Base-by-base conservation (phyloP, 805 yeast genomes). In the Metschnikowia rubicola region DNA sequence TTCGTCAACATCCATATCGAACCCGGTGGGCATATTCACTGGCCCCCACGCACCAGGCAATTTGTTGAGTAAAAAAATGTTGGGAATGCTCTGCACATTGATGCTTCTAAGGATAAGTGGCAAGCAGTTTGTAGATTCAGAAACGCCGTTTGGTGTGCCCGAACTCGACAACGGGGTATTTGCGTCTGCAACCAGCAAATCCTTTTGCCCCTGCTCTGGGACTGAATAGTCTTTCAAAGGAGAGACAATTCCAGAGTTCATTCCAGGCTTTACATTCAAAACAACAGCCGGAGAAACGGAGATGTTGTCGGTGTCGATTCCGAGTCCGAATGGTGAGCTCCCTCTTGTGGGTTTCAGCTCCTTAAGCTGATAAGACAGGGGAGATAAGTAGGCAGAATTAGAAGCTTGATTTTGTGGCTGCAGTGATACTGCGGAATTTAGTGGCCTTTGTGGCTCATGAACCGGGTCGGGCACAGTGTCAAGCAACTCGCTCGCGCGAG, bases 101-200 rank as follows among this genome's bases (percentile, higher is more conserved):
- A 84, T 77, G 36, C 83, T 79, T 48, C 91, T 67, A 28, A 86
- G 63, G 10, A 86, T 70, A 63, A 86, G 80, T 1, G 90, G 91
- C 31, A 86, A 62, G 64, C 83, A 83, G 53, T 83, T 85, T 6
- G 87, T 66, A 0, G 75, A 65, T 43, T 71, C 75, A 2, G 66
- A 53, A n/a, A 41, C 17, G 11, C 36, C 43, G 29, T 37, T 39
- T 28, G 46, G 35, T 5, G 43, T 2, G 35, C 50, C 43, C 13
- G 43, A 37, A 13, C 31, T 38, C 21, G 44, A 37, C 0, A 36
- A n/a, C 6, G 50, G 52, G 11, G 47, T 41, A 12, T 44, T 31
- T 1, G 41, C 12, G 12, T 43, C 46, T 9, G 41, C 38, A 1
- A 30, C 34, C 35, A 26, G 33, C 6, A 8, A 6, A 12, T 42